Base-by-base conservation (phyloP, 257 asterid genomes). In the Paraleonurus japonicus region DNA sequence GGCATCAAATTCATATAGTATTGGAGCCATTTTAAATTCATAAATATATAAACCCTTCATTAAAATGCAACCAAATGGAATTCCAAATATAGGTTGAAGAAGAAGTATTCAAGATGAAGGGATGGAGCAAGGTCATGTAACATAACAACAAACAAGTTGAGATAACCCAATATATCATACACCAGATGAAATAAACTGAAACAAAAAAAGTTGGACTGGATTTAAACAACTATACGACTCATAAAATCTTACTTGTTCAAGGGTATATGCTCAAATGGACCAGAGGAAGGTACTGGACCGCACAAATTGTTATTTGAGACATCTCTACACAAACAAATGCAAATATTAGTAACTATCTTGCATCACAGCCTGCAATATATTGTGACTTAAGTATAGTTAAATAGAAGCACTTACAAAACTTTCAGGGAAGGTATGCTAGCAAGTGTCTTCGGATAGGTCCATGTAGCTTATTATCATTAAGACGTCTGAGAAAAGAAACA, bases 221-320 rank as follows among this genome's bases (percentile, higher is more conserved):
- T 43, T 20, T 27, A 64, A n/a, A 26, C 23, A 73, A 47, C 2
- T 54, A 19, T n/a, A 69, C 32, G n/a, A 26, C 26, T 50, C 47
- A 68, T 30, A 55, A 53, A 47, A 70, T 73, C 96, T 81, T 83
- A 94, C 99, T 94, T 94, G 93, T 79, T 86, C 37, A 91, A 69
- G 23, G 99, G 96, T 76, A 94, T 89, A 87, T 77, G 96, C 85
- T 88, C 96, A 79, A 91, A 94, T 73, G 99, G 86, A 73, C 96
- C 96, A 58, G 73, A 80, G 61, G 92, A 79, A 67, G 99, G 99
- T 75, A 94, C 86, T 7, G 96, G 81, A 72, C 99, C 99, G 37
- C 98, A 94, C 63, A 94, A 69, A 62, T 94, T 75, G 84, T 94
- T 94, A 71, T 78, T 88, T 8, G 98, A 88, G 78, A 94, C 93